Percentiles rank a stretch among this genome's conserved stretches.
These are phyloP conservation scores for Colletotrichum simmondsii DNA, from an alignment of 2,329 filamentous ascomycete genomes.

Conservation along the genomic window DNA sequence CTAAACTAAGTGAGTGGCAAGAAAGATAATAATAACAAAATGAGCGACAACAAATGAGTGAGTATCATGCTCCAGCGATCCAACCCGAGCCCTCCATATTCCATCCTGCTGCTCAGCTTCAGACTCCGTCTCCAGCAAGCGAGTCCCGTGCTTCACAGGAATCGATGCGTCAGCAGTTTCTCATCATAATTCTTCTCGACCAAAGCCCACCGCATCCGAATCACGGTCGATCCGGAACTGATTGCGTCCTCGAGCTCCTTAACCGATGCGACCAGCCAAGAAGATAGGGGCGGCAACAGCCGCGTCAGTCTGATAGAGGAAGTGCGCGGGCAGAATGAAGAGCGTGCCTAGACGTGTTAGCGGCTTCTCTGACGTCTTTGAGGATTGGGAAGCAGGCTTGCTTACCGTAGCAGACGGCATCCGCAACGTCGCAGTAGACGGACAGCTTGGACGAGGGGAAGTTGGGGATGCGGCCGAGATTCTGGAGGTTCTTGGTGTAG, in stretches of 20 bases:
- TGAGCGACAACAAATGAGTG: not conserved
- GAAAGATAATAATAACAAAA: not conserved
- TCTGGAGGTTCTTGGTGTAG: conserved; percentile 56
- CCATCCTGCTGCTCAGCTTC: not conserved
- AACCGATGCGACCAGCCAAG: conserved; percentile 37
- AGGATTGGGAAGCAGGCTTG: not conserved
- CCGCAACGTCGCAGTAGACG: conserved; percentile 50
- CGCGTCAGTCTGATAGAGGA: conserved; percentile 41
- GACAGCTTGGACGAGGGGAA: conserved; percentile 46
- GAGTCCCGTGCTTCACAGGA: no score
- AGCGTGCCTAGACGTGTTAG: conserved; percentile 40
- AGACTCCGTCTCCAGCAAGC: not conserved
- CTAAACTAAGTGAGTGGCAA: conserved; percentile 8
- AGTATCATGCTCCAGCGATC: not conserved
- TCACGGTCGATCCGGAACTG: not conserved
- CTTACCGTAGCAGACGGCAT: conserved; percentile 47
- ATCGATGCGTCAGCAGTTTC: no score
- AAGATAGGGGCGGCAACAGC: conserved; percentile 38
- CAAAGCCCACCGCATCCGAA: not conserved
- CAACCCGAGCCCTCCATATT: no score
- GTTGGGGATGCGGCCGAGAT: conserved; percentile 49
- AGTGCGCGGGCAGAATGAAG: conserved; percentile 47
- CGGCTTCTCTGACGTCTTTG: not conserved
- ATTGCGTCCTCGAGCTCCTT: not conserved
- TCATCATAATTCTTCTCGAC: not conserved